A percentile compares a stretch with the other conserved stretches of the same genome.
Evolutionary conservation across 768 basidiomycete genomes (phyloP).

Genomic region (Mycena haematopus): DNA sequence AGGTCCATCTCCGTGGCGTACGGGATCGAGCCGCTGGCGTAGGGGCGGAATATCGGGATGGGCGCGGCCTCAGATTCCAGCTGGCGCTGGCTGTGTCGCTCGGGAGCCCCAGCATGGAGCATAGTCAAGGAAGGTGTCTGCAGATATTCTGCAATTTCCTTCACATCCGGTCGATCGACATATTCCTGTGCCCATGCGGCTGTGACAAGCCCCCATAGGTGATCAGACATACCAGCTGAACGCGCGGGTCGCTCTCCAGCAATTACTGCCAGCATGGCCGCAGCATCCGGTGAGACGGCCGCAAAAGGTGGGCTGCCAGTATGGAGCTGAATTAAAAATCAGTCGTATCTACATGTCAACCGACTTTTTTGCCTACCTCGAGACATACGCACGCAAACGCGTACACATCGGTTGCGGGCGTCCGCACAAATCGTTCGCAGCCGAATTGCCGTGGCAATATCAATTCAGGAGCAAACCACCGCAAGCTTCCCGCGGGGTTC

Average conservation of each 20-base stretch:
- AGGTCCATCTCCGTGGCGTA: too few relatives aligned
- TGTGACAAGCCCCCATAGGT: constrained; percentile 9
- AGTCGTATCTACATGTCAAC: too few relatives aligned
- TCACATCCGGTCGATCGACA: too few relatives aligned
- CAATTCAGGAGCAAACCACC: constrained; percentile 11
- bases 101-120: too few relatives aligned
- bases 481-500: not conserved
- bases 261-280: constrained; percentile 3
- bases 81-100: too few relatives aligned
- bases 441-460: not conserved
- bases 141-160: too few relatives aligned
- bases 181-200: constrained; percentile 11
- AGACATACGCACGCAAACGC: constrained; percentile 8
- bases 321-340: constrained; percentile 1
- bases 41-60: too few relatives aligned
- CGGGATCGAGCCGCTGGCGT: too few relatives aligned
- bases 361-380: too few relatives aligned
- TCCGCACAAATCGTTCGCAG: not conserved
- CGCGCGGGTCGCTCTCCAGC: constrained; percentile 6
- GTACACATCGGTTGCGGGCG: not conserved
- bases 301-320: constrained; percentile 4
- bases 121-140: too few relatives aligned
- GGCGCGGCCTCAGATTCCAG: too few relatives aligned
- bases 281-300: not conserved
- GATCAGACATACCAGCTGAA: not conserved